phyloP scores from a whole-genome alignment of 1,284 basidiomycete genomes.

The Erythrobasidium hasegawianum region DNA sequence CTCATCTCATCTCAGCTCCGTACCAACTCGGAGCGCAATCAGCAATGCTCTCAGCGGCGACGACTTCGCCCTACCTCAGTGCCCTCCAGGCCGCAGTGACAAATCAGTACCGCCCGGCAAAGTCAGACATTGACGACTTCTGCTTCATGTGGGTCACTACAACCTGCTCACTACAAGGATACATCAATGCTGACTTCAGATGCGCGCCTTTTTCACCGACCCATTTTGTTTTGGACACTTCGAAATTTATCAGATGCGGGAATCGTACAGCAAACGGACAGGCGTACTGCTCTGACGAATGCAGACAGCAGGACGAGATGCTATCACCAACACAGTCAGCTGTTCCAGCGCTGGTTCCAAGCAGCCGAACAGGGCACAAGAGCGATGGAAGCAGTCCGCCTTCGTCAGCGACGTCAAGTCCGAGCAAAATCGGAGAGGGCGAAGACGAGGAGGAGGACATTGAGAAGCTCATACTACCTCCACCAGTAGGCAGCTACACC shows the following conservation, averaged over 20 bases:
- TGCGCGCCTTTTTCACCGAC: neutral
- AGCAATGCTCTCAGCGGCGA: neutral
- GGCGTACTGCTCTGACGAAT: slow-evolving; percentile 27
- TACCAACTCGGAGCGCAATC: no score
- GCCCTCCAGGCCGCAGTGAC: slow-evolving; percentile 18
- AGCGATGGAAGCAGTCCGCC: slow-evolving; percentile 10
- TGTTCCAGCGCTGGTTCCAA: slow-evolving; percentile 20
- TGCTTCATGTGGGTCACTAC: slow-evolving; percentile 29
- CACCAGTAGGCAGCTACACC: slow-evolving; percentile 5
- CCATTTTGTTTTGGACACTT: no score
- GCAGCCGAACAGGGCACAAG: neutral
- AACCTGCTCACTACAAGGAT: neutral
- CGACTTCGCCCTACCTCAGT: slow-evolving; percentile 30
- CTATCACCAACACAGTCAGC: slow-evolving; percentile 9
- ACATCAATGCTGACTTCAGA: neutral
- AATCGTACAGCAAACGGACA: slow-evolving; percentile 20
- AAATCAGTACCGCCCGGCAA: slow-evolving; percentile 9
- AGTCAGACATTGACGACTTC: slow-evolving; percentile 11
- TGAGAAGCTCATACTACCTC: slow-evolving; percentile 11
- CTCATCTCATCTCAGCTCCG: no score
- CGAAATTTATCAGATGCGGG: slow-evolving; percentile 25
- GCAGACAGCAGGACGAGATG: slow-evolving; percentile 6
- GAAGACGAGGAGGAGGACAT: slow-evolving; percentile 13
- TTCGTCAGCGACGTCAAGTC: slow-evolving; percentile 23
- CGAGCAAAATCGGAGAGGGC: slow-evolving; percentile 2